These are phyloP conservation scores for Mitragyna speciosa DNA, from an alignment of 257 asterid genomes.

Conservation along the genomic window DNA sequence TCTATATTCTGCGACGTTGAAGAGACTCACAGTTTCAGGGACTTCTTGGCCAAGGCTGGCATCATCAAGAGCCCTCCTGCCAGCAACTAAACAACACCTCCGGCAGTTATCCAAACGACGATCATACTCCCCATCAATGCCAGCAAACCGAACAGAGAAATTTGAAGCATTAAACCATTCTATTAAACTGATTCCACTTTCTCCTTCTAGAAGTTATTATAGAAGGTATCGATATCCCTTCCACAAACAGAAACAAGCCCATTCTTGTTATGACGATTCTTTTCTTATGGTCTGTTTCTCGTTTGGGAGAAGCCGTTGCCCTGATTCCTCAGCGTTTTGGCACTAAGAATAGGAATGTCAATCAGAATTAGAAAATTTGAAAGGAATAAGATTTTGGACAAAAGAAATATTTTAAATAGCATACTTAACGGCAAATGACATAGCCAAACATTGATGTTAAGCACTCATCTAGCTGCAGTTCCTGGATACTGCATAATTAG, in stretches of 20 bases:
- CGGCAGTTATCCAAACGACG: conserved; percentile 52
- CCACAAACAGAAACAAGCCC: conserved; percentile 68
- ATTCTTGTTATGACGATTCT: conserved; percentile 52
- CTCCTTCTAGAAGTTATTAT: conserved; percentile 46
- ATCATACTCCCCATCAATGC: conserved; percentile 51
- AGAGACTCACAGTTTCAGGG: conserved; percentile 32
- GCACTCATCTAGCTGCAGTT: too few relatives aligned
- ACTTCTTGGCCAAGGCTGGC: conserved; percentile 45
- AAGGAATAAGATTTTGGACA: too few relatives aligned
- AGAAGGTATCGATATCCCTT: conserved; percentile 40
- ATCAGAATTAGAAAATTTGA: conserved; percentile 4
- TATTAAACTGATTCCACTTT: conserved; percentile 47
- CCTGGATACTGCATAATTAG: too few relatives aligned
- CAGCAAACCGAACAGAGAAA: conserved; percentile 43
- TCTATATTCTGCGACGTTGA: neutral
- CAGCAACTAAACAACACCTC: conserved; percentile 61
- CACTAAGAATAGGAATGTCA: conserved; percentile 6
- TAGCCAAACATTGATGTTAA: too few relatives aligned
- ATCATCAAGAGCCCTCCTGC: conserved; percentile 50
- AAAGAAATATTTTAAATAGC: too few relatives aligned
- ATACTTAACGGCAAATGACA: too few relatives aligned
- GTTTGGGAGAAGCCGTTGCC: conserved; percentile 41
- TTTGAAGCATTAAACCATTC: conserved; percentile 50
- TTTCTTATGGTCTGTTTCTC: conserved; percentile 53
- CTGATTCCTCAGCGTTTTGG: conserved; percentile 35